A percentile compares a stretch with the other conserved stretches of the same genome.
These are phyloP conservation scores for Bacterosira constricta DNA, from an alignment of 108 stramenopile species.

Conservation along the genomic window DNA sequence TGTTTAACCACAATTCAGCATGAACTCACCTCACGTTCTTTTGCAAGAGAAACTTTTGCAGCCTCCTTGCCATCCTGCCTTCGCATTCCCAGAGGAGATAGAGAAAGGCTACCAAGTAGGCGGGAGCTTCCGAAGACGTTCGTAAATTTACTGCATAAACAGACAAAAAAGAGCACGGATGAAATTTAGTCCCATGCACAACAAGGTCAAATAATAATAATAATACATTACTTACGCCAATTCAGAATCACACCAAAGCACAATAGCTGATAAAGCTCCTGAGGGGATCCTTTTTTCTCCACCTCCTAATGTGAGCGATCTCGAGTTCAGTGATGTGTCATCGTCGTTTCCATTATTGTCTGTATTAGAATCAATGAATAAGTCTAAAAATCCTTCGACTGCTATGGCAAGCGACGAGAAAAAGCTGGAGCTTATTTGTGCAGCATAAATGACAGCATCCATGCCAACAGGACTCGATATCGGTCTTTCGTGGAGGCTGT, in stretches of 20 bases:
- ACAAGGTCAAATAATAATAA: not conserved
- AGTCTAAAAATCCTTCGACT: slow-evolving; percentile 84
- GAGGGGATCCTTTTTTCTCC: slow-evolving; percentile 62
- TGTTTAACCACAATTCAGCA: not conserved
- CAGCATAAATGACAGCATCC: slow-evolving; percentile 85
- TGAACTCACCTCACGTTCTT: slow-evolving; percentile 34
- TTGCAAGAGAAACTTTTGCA: slow-evolving; percentile 22
- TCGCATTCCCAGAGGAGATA: slow-evolving; percentile 67
- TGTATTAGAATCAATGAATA: slow-evolving; percentile 58
- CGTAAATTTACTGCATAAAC: slow-evolving; percentile 54
- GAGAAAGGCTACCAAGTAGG: slow-evolving; percentile 70
- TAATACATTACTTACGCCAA: slow-evolving; percentile 52
- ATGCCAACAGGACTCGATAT: slow-evolving; percentile 63
- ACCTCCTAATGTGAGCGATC: slow-evolving; percentile 36
- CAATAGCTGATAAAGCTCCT: slow-evolving; percentile 77
- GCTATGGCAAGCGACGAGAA: slow-evolving; percentile 79
- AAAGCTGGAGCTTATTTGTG: slow-evolving; percentile 86
- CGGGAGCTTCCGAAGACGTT: slow-evolving; percentile 83
- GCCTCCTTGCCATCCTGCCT: slow-evolving; percentile 17
- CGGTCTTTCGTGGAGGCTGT: slow-evolving; percentile 77
- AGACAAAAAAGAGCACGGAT: not conserved
- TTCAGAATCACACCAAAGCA: slow-evolving; percentile 88
- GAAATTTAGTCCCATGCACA: not conserved
- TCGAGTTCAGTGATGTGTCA: slow-evolving; percentile 42
- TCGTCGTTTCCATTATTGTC: slow-evolving; percentile 35